A percentile compares a stretch with the other conserved stretches of the same genome.
Evolutionary conservation across 177 flowering plant genomes (phyloP).

Genomic region (Vitis hybrid): DNA sequence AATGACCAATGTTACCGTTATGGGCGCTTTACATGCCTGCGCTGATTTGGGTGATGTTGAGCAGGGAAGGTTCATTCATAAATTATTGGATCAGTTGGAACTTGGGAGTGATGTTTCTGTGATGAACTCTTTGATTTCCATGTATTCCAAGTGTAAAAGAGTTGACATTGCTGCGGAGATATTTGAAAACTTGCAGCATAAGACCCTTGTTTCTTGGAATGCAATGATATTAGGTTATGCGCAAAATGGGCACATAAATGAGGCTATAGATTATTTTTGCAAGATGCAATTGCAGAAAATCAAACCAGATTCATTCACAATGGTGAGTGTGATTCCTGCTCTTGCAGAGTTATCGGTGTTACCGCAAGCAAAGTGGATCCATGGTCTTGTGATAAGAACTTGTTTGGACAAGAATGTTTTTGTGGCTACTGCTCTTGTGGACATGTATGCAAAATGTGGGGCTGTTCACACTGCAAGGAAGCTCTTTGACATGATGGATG

Average conservation of each 20-base stretch:
- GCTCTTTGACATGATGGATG: conserved; percentile 68
- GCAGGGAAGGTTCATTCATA: conserved; percentile 53
- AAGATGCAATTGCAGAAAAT: conserved; percentile 47
- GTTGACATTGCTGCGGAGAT: conserved; percentile 54
- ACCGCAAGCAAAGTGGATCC: conserved; percentile 81
- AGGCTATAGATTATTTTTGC: conserved; percentile 55
- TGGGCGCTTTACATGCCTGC: conserved; percentile 72
- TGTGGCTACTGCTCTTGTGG: conserved; percentile 70
- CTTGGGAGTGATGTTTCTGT: conserved; percentile 59
- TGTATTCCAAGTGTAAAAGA: conserved; percentile 79
- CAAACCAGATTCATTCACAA: conserved; percentile 63
- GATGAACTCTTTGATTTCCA: conserved; percentile 74
- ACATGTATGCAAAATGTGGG: conserved; percentile 80
- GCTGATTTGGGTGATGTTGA: conserved; percentile 61
- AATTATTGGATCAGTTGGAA: conserved; percentile 36
- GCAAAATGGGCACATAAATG: conserved; percentile 59
- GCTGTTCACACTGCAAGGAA: conserved; percentile 66
- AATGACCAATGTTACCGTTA: conserved; percentile 65
- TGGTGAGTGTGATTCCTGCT: conserved; percentile 78
- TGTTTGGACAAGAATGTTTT: conserved; percentile 55
- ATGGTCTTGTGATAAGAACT: conserved; percentile 60
- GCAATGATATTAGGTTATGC: conserved; percentile 81
- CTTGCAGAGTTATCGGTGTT: conserved; percentile 65
- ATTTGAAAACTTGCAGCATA: conserved; percentile 43
- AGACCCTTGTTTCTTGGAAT: conserved; percentile 82